Percentiles rank a stretch among this genome's conserved stretches.
These are phyloP conservation scores for Rugonectria rugulosa DNA, from an alignment of 2,329 filamentous ascomycete genomes.

Conservation along the genomic window DNA sequence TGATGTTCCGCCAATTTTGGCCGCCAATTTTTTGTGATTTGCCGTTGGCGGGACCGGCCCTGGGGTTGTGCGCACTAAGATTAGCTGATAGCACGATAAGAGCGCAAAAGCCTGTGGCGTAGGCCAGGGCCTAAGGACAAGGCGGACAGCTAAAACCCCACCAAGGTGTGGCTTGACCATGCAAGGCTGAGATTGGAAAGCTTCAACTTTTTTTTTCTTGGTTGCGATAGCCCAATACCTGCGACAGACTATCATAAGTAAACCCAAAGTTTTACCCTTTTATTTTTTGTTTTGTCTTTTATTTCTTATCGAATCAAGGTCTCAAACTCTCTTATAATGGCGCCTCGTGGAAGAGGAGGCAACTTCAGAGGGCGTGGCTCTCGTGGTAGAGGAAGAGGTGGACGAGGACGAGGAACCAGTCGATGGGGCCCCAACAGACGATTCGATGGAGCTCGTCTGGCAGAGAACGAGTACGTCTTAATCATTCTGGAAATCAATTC, in stretches of 20 bases:
- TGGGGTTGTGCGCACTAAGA: constrained; percentile 64
- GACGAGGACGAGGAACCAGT: constrained; percentile 44
- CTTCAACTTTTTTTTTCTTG: constrained; percentile 43
- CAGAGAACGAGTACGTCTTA: constrained; percentile 46
- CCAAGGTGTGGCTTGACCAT: constrained; percentile 44
- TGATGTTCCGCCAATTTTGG: constrained; percentile 47
- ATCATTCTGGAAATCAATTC: not conserved
- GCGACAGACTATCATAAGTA: no score
- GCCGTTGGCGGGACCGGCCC: constrained; percentile 49
- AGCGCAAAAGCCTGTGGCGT: constrained; percentile 38
- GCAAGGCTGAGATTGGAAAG: constrained; percentile 46
- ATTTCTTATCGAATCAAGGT: no score
- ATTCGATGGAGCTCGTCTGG: constrained; percentile 47
- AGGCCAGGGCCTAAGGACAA: constrained; percentile 1
- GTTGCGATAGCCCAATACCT: no score
- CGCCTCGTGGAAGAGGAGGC: constrained; percentile 45
- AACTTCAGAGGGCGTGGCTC: constrained; percentile 43
- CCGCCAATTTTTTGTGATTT: constrained; percentile 54
- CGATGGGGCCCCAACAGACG: constrained; percentile 48
- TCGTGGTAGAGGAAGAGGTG: constrained; percentile 35
- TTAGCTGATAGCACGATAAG: constrained; percentile 51
- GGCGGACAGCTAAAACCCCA: constrained; percentile 35
- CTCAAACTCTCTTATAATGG: no score
- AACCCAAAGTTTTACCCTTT: no score
- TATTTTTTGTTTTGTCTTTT: not conserved